phyloP scores from a whole-genome alignment of 352 stramenopile genomes.

The Globisporangium rhizosaccharum region DNA sequence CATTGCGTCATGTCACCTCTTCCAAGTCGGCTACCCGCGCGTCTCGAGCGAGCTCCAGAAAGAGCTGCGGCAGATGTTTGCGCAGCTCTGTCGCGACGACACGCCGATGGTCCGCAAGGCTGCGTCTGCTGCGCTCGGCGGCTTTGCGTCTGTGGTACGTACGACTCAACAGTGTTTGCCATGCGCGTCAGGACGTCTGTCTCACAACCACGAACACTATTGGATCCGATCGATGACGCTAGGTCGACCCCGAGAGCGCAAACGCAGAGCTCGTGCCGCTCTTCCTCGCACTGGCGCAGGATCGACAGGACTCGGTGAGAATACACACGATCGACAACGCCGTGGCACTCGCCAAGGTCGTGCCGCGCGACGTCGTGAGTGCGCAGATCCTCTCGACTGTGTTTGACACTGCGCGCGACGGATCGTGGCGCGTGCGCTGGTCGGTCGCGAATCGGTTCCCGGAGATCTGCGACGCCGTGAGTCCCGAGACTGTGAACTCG shows the following conservation, averaged over 20 bases:
- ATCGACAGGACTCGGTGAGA: constrained; percentile 96
- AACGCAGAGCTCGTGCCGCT: constrained; percentile 77
- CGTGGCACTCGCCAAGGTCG: constrained; percentile 89
- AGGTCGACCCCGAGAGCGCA: constrained; percentile 62
- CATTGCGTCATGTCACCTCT: constrained; percentile 81
- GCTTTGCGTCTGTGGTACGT: constrained; percentile 69
- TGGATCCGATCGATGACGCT: not conserved
- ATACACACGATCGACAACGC: constrained; percentile 98
- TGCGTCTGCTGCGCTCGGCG: constrained; percentile 84
- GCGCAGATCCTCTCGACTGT: constrained; percentile 88
- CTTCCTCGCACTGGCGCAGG: constrained; percentile 77
- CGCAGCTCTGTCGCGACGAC: constrained; percentile 93
- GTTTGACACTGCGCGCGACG: constrained; percentile 90
- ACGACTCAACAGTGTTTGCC: not conserved
- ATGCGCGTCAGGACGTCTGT: not conserved
- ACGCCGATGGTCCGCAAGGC: constrained; percentile 96
- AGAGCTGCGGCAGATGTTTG: constrained; percentile 90
- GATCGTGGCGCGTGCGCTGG: constrained; percentile 98
- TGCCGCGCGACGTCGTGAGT: constrained; percentile 60
- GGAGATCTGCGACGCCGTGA: constrained; percentile 89
- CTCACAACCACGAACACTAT: not conserved
- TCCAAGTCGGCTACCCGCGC: constrained; percentile 62
- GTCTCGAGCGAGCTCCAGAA: constrained; percentile 58
- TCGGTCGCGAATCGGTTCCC: constrained; percentile 96
- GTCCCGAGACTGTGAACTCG: constrained; percentile 55